A percentile compares a stretch with the other conserved stretches of the same genome.
phyloP scores from a whole-genome alignment of 78 protist species.

The Dictyostelium intermedium region DNA sequence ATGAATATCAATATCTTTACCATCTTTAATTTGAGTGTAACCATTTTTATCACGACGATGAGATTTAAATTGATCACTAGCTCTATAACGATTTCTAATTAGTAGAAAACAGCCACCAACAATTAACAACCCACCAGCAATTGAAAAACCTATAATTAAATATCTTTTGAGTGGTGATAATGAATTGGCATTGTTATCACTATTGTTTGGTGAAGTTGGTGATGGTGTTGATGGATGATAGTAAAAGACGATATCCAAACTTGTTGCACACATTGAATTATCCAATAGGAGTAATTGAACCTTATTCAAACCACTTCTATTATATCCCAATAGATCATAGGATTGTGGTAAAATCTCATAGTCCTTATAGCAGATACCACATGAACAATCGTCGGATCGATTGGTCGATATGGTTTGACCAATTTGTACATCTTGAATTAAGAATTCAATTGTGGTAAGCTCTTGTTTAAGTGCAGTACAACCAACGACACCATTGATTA shows the following conservation, averaged over 20 bases:
- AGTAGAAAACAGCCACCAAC: not conserved
- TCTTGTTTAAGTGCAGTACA: not conserved
- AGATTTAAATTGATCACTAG: not conserved
- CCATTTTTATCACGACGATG: constrained; percentile 39
- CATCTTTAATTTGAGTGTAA: constrained; percentile 6
- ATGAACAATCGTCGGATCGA: not conserved
- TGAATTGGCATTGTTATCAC: not conserved
- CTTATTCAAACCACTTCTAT: not conserved
- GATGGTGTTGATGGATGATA: not conserved
- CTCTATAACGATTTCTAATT: not conserved
- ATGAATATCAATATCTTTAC: constrained; percentile 47
- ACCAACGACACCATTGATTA: not conserved
- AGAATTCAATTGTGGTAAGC: not conserved
- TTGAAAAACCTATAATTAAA: constrained; percentile 13
- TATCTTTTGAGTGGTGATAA: not conserved
- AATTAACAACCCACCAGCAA: constrained; percentile 11
- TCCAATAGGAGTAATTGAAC: not conserved
- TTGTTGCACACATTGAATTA: not conserved
- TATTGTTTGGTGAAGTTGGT: not conserved
- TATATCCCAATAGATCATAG: not conserved
- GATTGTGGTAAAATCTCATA: not conserved
- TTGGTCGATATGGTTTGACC: not conserved
- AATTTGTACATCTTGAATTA: not conserved
- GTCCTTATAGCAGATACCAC: not conserved
- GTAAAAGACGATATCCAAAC: not conserved